These are phyloP conservation scores for Sextonia rubra DNA, from an alignment of 164 flowering plant species.

Conservation along the genomic window DNA sequence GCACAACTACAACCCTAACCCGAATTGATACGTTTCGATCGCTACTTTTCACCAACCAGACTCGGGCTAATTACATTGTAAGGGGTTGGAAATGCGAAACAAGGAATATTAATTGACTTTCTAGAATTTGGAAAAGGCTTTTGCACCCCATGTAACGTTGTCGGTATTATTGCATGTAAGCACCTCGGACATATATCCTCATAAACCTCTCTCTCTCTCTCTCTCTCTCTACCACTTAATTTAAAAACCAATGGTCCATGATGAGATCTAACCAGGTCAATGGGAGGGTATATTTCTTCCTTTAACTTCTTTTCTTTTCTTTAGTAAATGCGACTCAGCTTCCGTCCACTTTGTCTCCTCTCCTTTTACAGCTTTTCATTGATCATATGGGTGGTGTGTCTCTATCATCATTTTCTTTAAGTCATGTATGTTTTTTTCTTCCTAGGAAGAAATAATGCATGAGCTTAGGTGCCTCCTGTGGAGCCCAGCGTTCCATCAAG, in stretches of 20 bases:
- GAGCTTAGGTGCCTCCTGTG: constrained; percentile 30
- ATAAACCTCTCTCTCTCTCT: background rate
- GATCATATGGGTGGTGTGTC: constrained; percentile 29
- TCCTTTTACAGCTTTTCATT: constrained; percentile 3
- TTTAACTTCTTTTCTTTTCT: constrained; percentile 13
- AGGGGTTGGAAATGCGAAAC: background rate
- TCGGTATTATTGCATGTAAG: constrained; percentile 30
- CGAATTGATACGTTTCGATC: background rate
- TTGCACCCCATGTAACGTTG: constrained; percentile 33
- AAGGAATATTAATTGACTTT: constrained; percentile 25
- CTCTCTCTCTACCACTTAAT: background rate
- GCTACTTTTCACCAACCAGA: constrained; percentile 8
- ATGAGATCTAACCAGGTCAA: constrained; percentile 48
- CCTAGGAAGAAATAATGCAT: constrained; percentile 38
- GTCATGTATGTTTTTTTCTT: constrained; percentile 34
- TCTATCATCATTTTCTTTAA: constrained; percentile 34
- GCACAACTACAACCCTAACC: too few relatives aligned
- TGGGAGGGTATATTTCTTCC: constrained; percentile 16
- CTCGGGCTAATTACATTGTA: background rate
- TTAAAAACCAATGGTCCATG: constrained; percentile 45
- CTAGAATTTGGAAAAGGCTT: constrained; percentile 15
- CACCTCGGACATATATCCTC: constrained; percentile 20
- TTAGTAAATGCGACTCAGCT: constrained; percentile 11
- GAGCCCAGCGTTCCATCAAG: constrained; percentile 14
- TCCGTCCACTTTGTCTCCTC: constrained; percentile 41